phyloP scores from a whole-genome alignment of 2,329 filamentous ascomycete species.

The Claviceps quebecensis region DNA sequence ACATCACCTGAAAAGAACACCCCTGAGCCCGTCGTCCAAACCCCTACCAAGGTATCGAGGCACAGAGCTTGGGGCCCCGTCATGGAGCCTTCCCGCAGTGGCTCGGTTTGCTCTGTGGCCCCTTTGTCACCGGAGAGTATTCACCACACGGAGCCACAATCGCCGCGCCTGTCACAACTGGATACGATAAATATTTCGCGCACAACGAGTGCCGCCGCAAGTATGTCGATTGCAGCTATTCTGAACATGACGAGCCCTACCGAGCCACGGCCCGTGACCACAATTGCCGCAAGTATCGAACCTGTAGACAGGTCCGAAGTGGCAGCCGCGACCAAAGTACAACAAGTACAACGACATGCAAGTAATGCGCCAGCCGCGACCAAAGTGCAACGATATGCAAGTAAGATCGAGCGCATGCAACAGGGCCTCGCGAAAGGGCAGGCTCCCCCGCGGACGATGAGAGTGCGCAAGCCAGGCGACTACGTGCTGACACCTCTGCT shows the following conservation, averaged over 20 bases:
- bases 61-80: conserved; percentile 6
- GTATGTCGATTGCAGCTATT: conserved; percentile 21
- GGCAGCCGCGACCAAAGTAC: background rate
- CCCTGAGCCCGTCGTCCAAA: conserved; percentile 23
- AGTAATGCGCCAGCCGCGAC: conserved; percentile 12
- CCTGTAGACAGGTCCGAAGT: conserved; percentile 7
- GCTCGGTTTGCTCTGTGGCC: conserved; percentile 6
- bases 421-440: conserved; percentile 19
- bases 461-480: conserved; percentile 51
- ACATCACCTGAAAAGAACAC: conserved; percentile 38
- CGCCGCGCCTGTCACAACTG: conserved; percentile 11
- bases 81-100: conserved; percentile 3
- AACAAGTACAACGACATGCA: conserved; percentile 3
- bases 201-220: conserved; percentile 8
- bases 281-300: conserved; percentile 16
- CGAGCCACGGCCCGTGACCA: conserved; percentile 3
- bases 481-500: conserved; percentile 71
- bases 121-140: conserved; percentile 20
- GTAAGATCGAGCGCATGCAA: conserved; percentile 15
- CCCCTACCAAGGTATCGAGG: conserved; percentile 10
- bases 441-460: conserved; percentile 18
- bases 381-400: conserved; percentile 10
- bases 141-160: conserved; percentile 9
- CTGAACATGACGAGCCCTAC: conserved; percentile 15
- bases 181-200: background rate